Evolutionary conservation across 352 stramenopile species (phyloP).

Genomic region (Phytophthora pluvialis): DNA sequence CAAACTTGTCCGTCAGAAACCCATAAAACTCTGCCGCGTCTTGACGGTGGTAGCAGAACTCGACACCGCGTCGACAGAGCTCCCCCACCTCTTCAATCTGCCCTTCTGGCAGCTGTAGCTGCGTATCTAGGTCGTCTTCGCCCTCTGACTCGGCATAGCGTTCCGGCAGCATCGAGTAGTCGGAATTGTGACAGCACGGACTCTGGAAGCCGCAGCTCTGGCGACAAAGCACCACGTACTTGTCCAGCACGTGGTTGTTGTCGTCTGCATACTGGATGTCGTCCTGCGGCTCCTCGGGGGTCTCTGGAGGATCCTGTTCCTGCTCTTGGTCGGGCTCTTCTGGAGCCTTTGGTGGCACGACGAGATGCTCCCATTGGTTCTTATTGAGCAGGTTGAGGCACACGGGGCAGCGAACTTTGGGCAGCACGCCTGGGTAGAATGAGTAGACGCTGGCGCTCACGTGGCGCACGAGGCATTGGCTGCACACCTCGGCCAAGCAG

Average conservation of each 20-base stretch:
- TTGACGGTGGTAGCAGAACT: constrained; percentile 52
- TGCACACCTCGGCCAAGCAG: constrained; percentile 53
- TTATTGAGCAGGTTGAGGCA: constrained; percentile 63
- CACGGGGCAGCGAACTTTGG: constrained; percentile 73
- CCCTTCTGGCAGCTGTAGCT: constrained; percentile 23
- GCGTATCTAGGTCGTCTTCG: constrained; percentile 6
- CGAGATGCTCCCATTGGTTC: constrained; percentile 49
- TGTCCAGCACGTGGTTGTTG: constrained; percentile 57
- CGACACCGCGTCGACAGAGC: constrained; percentile 29
- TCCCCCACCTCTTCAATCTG: constrained; percentile 28
- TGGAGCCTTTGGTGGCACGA: constrained; percentile 27
- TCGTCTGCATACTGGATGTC: constrained; percentile 23
- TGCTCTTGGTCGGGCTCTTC: constrained; percentile 8
- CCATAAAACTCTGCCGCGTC: constrained; percentile 41
- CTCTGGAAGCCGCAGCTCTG: constrained; percentile 71
- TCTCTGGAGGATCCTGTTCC: background rate
- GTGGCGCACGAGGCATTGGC: constrained; percentile 56
- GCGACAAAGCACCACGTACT: constrained; percentile 62
- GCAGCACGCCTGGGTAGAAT: constrained; percentile 64
- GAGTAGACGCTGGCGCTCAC: constrained; percentile 59
- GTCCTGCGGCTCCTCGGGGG: too few species aligned
- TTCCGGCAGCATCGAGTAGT: constrained; percentile 61
- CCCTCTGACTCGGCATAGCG: constrained; percentile 9
- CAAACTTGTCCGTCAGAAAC: constrained; percentile 39
- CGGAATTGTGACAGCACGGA: constrained; percentile 60